Percentiles rank a stretch among this genome's conserved stretches.
phyloP scores from a whole-genome alignment of 345 rosid genomes.

The Pistacia atlantica region DNA sequence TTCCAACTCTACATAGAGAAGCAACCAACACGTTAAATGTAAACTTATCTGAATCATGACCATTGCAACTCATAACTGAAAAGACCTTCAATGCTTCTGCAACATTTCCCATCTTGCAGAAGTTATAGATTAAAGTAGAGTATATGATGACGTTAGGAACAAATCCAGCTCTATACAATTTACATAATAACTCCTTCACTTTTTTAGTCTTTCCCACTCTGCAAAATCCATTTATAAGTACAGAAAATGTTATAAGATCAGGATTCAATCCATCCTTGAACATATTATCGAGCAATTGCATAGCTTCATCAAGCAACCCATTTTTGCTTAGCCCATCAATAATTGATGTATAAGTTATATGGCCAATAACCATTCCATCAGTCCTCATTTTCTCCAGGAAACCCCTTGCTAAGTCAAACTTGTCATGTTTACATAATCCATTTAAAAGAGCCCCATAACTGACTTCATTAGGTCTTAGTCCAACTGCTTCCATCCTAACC shows the following conservation, averaged over 20 bases:
- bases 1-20: constrained; percentile 73
- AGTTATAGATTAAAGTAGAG: too few relatives aligned
- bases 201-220: constrained; percentile 44
- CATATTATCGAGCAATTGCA: constrained; percentile 59
- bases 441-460: too few relatives aligned
- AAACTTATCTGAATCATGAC: constrained; percentile 49
- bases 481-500: constrained; percentile 56
- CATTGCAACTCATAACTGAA: constrained; percentile 51
- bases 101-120: too few relatives aligned
- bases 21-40: constrained; percentile 55
- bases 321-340: constrained; percentile 77
- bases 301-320: constrained; percentile 61
- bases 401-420: too few relatives aligned
- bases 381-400: too few relatives aligned
- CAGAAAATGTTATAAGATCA: constrained; percentile 78
- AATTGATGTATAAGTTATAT: constrained; percentile 63
- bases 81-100: constrained; percentile 50
- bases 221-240: constrained; percentile 76
- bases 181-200: constrained; percentile 66
- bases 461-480: constrained; percentile 59
- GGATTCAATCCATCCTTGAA: constrained; percentile 56
- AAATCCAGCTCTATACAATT: constrained; percentile 65
- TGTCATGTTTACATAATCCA: too few relatives aligned
- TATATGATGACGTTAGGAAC: constrained; percentile 55
- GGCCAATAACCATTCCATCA: too few relatives aligned